A percentile compares a stretch with the other conserved stretches of the same genome.
Evolutionary conservation across 176 grass and related monocot genomes (phyloP).

Genomic region (Oryza australiensis): DNA sequence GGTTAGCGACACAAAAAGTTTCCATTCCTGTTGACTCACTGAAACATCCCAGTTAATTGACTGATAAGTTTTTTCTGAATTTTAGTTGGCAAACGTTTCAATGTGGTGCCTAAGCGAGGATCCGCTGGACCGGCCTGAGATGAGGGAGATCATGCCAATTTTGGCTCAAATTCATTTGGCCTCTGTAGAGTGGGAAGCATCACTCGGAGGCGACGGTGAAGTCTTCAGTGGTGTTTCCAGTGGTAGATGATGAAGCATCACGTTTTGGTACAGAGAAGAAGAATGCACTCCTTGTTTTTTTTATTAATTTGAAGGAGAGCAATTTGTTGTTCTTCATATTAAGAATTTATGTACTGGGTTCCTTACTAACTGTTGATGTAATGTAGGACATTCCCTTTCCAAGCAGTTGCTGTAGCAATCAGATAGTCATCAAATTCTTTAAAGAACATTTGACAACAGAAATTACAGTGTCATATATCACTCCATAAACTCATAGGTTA

Average conservation of each 20-base stretch:
- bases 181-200: conserved; percentile 65
- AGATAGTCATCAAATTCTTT: neutral
- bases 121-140: conserved; percentile 54
- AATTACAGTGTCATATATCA: neutral
- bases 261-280: neutral
- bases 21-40: neutral
- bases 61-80: neutral
- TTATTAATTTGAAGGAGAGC: conserved; percentile 38
- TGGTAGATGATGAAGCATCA: conserved; percentile 40
- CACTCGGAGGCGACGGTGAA: conserved; percentile 52
- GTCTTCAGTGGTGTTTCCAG: conserved; percentile 60
- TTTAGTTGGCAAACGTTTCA: conserved; percentile 55
- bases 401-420: neutral
- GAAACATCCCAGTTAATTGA: conserved; percentile 6
- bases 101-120: conserved; percentile 66
- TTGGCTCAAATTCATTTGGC: conserved; percentile 52
- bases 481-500: neutral
- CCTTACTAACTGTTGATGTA: neutral
- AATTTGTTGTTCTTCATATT: conserved; percentile 8
- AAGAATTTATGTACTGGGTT: conserved; percentile 1
- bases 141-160: conserved; percentile 49
- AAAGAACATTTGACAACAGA: neutral
- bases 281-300: conserved; percentile 39
- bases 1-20: conserved; percentile 33
- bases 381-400: neutral